Base-by-base conservation (phyloP, 1,139 yeast genomes). In the Yamadazyma friedrichii region DNA sequence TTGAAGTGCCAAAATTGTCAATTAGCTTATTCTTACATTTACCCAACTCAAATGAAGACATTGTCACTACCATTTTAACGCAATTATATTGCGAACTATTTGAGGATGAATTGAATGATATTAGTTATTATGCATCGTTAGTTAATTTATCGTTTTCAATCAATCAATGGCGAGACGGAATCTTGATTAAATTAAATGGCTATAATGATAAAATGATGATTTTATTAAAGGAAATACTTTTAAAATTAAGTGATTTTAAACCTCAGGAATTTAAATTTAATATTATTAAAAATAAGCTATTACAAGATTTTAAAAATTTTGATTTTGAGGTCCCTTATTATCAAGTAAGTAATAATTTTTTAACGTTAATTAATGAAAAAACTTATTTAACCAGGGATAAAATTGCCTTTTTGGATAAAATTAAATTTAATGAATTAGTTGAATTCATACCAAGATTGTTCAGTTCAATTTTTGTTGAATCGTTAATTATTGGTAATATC, bases 1-100 rank as follows among this genome's bases (percentile, higher is more conserved):
- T 93, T 56, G 80, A 86, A 71, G 85, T 87, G 13, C 98, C 98
- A 36, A 87, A 91, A 62, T 94, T 94, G 1, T 71, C 79, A 36
- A 77, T 88, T 26, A 78, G 79, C 38, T 61, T 87, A 38, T 71
- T 78, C 36, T 69, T 93, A 47, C 85, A 83, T 49, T 64, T 80
- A 46, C 96, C 96, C 1, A 66, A 74, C 9, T 70, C 86, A 0
- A 76, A 76, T 39, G 64, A 74, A 1, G 77, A 84, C 11, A 80
- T 87, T 2, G 62, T 73, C 22, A 70, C 79, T 35, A 69, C 81
- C 1, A 77, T 85, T 39, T 67, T 77, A 49, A 70, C 91, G 0
- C 70, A 80, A 2, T 59, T 93, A 40, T 78, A 80, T 55, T 74
- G 80, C 28, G 91, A 87, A 37, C 58, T 91, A 43, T 63, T 91